Conservation (phyloP, 805 yeast species). For the Torulaspora microellipsoides region DNA sequence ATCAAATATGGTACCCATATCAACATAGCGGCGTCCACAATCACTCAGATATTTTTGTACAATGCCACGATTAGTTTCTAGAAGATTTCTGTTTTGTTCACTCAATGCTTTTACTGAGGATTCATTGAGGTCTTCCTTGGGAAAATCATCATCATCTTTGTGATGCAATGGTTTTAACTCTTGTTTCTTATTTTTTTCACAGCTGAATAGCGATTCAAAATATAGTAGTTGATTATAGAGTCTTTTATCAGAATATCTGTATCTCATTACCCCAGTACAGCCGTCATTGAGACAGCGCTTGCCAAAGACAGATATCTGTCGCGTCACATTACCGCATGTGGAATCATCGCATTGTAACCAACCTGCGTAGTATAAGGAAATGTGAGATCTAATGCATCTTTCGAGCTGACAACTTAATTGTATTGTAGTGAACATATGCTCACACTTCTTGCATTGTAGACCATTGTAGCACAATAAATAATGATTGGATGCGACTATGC, state of each 20-base stretch:
- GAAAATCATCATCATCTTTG: slow-evolving; percentile 34
- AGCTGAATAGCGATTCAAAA: slow-evolving; percentile 73
- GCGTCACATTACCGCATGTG: slow-evolving; percentile 71
- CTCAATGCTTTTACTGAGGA: slow-evolving; percentile 68
- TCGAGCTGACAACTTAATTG: slow-evolving; percentile 72
- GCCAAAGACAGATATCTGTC: slow-evolving; percentile 88
- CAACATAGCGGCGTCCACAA: slow-evolving; percentile 86
- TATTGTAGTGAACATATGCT: slow-evolving; percentile 45
- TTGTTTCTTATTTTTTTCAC: slow-evolving; percentile 63
- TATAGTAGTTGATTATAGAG: slow-evolving; percentile 83
- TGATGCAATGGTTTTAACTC: slow-evolving; percentile 51
- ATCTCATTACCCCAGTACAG: slow-evolving; percentile 76
- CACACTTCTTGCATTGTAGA: slow-evolving; percentile 62
- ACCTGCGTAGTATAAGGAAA: slow-evolving; percentile 78
- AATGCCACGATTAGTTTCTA: slow-evolving; percentile 50
- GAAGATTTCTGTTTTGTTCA: slow-evolving; percentile 69
- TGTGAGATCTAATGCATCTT: slow-evolving; percentile 58
- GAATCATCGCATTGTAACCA: slow-evolving; percentile 82
- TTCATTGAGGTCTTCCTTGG: slow-evolving; percentile 30
- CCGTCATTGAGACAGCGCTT: slow-evolving; percentile 62
- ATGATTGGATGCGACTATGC: slow-evolving; percentile 59
- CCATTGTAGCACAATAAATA: slow-evolving; percentile 66
- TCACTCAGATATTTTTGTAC: slow-evolving; percentile 69
- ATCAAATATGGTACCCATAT: slow-evolving; percentile 75
- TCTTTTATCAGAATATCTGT: slow-evolving; percentile 69